phyloP scores from a whole-genome alignment of 768 basidiomycete genomes.

The Auricularia cornea region DNA sequence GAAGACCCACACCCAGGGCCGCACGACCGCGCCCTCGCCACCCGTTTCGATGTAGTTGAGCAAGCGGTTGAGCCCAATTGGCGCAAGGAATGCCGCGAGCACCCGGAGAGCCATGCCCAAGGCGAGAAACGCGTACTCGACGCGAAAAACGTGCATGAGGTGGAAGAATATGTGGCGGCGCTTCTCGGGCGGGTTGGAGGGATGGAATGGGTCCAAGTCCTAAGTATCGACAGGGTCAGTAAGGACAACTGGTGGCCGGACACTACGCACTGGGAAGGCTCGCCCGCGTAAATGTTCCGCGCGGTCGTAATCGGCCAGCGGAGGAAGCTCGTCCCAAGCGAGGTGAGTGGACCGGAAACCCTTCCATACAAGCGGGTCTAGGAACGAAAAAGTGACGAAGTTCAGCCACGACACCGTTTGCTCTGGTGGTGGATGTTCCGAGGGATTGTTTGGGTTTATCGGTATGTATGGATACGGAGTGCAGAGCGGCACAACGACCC shows the following conservation, averaged over 20 bases:
- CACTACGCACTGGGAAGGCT: background rate
- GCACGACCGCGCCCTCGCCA: constrained; percentile 27
- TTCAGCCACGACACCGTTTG: constrained; percentile 42
- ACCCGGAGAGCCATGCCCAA: background rate
- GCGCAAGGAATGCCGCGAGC: background rate
- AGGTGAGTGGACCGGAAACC: constrained; percentile 38
- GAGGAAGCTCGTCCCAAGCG: constrained; percentile 34
- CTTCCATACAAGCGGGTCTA: constrained; percentile 42
- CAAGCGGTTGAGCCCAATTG: background rate
- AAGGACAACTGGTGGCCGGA: too few relatives aligned
- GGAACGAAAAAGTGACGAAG: constrained; percentile 39
- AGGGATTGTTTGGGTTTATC: constrained; percentile 17
- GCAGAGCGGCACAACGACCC: constrained; percentile 1
- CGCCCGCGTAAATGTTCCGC: constrained; percentile 18
- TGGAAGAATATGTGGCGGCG: background rate
- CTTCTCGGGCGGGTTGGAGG: background rate
- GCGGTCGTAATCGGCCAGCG: constrained; percentile 37
- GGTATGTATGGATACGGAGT: constrained; percentile 5
- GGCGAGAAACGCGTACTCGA: background rate
- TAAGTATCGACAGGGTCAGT: background rate
- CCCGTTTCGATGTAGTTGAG: constrained; percentile 27
- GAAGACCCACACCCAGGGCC: constrained; percentile 39
- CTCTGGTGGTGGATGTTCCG: constrained; percentile 31
- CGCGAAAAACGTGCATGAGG: background rate
- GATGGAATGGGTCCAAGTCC: background rate